These are phyloP conservation scores for Tetrahymena borealis DNA, from an alignment of 73 alveolate species.

Conservation along the genomic window DNA sequence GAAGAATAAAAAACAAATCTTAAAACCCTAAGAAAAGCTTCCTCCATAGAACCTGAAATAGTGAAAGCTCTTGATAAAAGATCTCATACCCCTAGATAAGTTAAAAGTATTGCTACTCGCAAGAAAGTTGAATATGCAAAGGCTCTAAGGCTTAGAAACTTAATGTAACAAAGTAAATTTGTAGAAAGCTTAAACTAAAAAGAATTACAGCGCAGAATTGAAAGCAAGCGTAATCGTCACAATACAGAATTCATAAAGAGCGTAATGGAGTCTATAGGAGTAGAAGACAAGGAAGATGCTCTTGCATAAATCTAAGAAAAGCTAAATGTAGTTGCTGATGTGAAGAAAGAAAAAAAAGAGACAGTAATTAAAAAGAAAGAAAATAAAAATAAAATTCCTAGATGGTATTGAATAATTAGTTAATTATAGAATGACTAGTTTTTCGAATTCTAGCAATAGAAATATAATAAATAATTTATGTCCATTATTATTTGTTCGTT, in stretches of 20 bases:
- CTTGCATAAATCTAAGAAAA: not conserved
- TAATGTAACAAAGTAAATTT: not conserved
- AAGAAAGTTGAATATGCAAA: not conserved
- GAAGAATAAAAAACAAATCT: not conserved
- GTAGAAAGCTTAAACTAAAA: not conserved
- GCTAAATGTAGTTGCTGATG: not conserved
- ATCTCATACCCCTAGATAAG: not conserved
- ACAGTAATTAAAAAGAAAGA: not conserved
- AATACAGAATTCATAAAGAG: not conserved
- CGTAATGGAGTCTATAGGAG: not conserved
- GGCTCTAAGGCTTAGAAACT: not conserved
- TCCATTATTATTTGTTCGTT: too few species aligned
- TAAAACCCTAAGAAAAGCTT: not conserved
- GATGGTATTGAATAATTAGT: not conserved
- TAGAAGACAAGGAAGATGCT: not conserved
- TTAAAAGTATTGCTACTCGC: not conserved
- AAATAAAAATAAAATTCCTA: not conserved
- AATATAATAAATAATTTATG: too few species aligned
- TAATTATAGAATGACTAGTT: too few species aligned
- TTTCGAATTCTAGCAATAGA: not conserved
- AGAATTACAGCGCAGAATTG: not conserved
- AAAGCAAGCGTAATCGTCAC: not conserved
- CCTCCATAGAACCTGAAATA: not conserved
- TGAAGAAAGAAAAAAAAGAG: not conserved
- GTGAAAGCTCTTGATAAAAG: not conserved